phyloP scores from a whole-genome alignment of 768 basidiomycete genomes.

The Cystofilobasidium capitatum region DNA sequence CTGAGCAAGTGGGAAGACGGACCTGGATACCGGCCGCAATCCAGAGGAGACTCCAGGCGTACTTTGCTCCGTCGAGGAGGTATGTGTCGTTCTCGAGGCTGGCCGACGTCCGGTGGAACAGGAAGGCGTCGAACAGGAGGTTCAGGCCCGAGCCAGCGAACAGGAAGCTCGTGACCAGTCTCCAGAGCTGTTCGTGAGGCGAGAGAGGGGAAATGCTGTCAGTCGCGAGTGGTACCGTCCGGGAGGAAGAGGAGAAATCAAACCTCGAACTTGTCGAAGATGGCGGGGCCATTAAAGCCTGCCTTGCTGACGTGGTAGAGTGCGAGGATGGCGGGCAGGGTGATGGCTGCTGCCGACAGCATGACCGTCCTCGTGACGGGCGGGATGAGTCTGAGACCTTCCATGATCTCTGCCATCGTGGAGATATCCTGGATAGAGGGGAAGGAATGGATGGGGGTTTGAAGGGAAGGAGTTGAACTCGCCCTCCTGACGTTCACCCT shows the following conservation, averaged over 20 bases:
- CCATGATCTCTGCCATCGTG: conserved; percentile 5
- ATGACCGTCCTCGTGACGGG: neutral
- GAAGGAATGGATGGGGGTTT: conserved; percentile 35
- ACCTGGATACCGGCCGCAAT: conserved; percentile 12
- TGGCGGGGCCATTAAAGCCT: neutral
- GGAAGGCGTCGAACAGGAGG: conserved; percentile 23
- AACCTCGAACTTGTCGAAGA: conserved; percentile 31
- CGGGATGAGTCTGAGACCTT: neutral
- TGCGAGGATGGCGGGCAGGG: conserved; percentile 26
- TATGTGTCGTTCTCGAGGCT: conserved; percentile 20
- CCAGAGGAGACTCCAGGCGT: conserved; percentile 17
- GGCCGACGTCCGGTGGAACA: conserved; percentile 17
- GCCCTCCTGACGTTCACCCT: too few species aligned
- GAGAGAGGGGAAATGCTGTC: neutral
- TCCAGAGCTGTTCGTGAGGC: conserved; percentile 10
- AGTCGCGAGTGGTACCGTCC: neutral
- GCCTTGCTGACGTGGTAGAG: neutral
- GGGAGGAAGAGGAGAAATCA: conserved; percentile 6
- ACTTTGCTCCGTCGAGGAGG: conserved; percentile 13
- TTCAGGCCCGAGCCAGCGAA: conserved; percentile 19
- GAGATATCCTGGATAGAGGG: neutral
- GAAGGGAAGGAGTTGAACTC: conserved; percentile 20
- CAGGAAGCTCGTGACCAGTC: conserved; percentile 16
- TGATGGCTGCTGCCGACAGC: conserved; percentile 28
- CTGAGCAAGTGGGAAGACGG: neutral